These are phyloP conservation scores for Erythrobasidium yunnanense DNA, from an alignment of 768 basidiomycete genomes.

Conservation along the genomic window DNA sequence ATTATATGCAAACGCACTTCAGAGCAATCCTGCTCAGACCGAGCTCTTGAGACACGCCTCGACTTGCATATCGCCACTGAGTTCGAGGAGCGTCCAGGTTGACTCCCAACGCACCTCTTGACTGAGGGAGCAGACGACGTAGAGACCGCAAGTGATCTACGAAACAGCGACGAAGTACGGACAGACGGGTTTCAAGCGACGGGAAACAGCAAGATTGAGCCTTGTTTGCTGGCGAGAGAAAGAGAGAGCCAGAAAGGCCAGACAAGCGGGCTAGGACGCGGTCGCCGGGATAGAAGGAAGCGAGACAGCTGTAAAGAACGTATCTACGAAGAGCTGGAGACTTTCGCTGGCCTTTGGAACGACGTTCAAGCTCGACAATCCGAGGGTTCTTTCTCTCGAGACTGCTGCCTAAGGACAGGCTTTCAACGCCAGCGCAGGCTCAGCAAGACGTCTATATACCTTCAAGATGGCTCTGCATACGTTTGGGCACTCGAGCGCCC, in stretches of 20 bases:
- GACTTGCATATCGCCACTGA: neutral
- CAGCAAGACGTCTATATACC: neutral
- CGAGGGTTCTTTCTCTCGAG: neutral
- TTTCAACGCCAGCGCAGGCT: neutral
- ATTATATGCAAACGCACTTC: too few relatives aligned
- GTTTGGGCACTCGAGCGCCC: constrained; percentile 70
- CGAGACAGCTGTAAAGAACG: too few relatives aligned
- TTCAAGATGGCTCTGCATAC: constrained; percentile 24
- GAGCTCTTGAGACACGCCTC: neutral
- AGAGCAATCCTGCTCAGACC: neutral
- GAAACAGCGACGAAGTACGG: neutral
- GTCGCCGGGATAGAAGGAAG: too few relatives aligned
- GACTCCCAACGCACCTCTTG: neutral
- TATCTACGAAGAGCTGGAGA: too few relatives aligned
- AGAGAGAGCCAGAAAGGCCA: too few relatives aligned
- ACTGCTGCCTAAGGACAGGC: neutral
- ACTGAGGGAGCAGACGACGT: constrained; percentile 5
- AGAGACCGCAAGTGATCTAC: neutral
- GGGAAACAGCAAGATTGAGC: too few relatives aligned
- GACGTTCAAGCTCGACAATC: too few relatives aligned
- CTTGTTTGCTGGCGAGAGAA: too few relatives aligned
- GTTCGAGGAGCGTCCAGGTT: neutral
- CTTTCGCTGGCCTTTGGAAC: too few relatives aligned
- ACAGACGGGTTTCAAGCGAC: too few relatives aligned
- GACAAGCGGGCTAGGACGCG: too few relatives aligned